Evolutionary conservation across 2,329 filamentous ascomycete species (phyloP).

Genomic region (Ambrosiella beaveri): DNA sequence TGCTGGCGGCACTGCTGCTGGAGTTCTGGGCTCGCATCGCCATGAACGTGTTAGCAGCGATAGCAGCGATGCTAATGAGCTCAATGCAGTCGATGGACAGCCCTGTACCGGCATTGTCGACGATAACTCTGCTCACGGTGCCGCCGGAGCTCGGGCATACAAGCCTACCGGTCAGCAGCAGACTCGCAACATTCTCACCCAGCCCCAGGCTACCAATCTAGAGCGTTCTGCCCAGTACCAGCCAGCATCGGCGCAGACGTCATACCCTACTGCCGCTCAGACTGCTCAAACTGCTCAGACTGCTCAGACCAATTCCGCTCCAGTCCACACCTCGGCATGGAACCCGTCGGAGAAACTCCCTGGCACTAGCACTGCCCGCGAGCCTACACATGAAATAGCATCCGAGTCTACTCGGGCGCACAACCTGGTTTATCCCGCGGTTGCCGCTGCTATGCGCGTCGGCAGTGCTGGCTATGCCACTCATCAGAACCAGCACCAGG

Average conservation of each 20-base stretch:
- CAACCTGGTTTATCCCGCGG: neutral
- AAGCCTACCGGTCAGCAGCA: neutral
- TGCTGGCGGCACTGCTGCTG: neutral
- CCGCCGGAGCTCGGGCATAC: neutral
- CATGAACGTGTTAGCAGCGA: slow-evolving; percentile 20
- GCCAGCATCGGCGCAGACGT: no score
- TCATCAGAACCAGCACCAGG: neutral
- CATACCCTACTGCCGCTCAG: no score
- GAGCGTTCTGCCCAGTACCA: neutral
- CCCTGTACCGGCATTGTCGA: slow-evolving; percentile 3
- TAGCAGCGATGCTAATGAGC: slow-evolving; percentile 60
- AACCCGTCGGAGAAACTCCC: neutral
- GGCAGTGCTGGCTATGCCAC: neutral
- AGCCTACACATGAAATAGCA: neutral
- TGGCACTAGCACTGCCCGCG: neutral
- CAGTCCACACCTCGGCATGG: neutral
- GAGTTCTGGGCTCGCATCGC: neutral
- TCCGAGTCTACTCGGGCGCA: neutral
- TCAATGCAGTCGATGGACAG: slow-evolving; percentile 48
- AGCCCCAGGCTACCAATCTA: neutral
- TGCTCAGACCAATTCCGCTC: no score
- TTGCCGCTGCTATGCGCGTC: neutral
- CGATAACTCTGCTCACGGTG: neutral
- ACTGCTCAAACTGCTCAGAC: no score
- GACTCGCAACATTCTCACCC: neutral